These are phyloP conservation scores for Fistulina hepatica DNA, from an alignment of 1,284 basidiomycete species.

Conservation along the genomic window DNA sequence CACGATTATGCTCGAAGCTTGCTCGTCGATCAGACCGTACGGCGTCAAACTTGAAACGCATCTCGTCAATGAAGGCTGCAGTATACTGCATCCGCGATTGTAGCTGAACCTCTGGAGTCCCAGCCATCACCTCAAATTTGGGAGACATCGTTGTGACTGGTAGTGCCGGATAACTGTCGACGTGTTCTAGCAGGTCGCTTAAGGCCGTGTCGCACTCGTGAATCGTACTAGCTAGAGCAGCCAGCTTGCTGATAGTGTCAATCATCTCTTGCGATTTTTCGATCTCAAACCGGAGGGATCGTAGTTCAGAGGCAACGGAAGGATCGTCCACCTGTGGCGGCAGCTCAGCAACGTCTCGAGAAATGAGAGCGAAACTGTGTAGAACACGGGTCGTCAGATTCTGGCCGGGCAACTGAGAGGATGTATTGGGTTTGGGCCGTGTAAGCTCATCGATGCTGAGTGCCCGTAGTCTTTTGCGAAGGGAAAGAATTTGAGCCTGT, in stretches of 20 bases:
- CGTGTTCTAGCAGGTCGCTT: slow-evolving; percentile 71
- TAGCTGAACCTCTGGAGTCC: slow-evolving; percentile 55
- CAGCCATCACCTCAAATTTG: slow-evolving; percentile 27
- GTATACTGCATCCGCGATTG: slow-evolving; percentile 52
- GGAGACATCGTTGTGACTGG: slow-evolving; percentile 42
- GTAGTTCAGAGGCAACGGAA: slow-evolving; percentile 42
- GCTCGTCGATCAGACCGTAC: slow-evolving; percentile 49
- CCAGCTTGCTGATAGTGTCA: slow-evolving; percentile 40
- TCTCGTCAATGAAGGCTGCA: slow-evolving; percentile 34
- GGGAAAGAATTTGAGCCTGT: slow-evolving; percentile 28
- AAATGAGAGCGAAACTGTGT: slow-evolving; percentile 35
- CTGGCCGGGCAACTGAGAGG: slow-evolving; percentile 39
- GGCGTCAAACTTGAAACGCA: slow-evolving; percentile 30
- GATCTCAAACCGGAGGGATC: slow-evolving; percentile 49
- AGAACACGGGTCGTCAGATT: slow-evolving; percentile 35
- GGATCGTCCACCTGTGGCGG: slow-evolving; percentile 32
- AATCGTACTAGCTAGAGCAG: slow-evolving; percentile 36
- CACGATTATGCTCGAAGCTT: slow-evolving; percentile 43
- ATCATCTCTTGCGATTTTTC: slow-evolving; percentile 39
- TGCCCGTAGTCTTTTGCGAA: slow-evolving; percentile 50
- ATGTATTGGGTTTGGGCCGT: slow-evolving; percentile 32
- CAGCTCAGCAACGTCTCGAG: slow-evolving; percentile 34
- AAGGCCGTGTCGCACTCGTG: slow-evolving; percentile 57
- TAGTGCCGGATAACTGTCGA: slow-evolving; percentile 60
- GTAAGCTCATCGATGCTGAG: slow-evolving; percentile 48